A percentile compares a stretch with the other conserved stretches of the same genome.
Evolutionary conservation across 371 early-diverging fungal species (phyloP).

Genomic region (Smittium mucronatum): DNA sequence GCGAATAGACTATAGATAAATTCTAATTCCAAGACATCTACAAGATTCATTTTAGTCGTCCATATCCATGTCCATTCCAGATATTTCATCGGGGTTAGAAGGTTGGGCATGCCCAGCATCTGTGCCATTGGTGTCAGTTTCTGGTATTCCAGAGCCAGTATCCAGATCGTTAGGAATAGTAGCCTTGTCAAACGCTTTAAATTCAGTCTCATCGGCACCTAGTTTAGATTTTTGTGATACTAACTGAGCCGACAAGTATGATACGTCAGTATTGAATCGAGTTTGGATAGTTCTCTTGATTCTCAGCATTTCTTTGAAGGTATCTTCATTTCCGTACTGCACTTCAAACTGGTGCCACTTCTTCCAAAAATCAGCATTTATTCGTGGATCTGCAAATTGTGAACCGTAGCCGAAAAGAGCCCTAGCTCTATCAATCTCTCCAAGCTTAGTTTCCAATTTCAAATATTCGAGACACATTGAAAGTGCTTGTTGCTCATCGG

Average conservation of each 20-base stretch:
- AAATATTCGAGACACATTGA: conserved; percentile 73
- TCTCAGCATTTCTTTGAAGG: conserved; percentile 94
- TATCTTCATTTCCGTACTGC: conserved; percentile 91
- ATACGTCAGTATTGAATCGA: conserved; percentile 55
- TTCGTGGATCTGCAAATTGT: conserved; percentile 80
- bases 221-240: background rate
- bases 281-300: conserved; percentile 84
- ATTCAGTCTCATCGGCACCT: background rate
- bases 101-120: background rate
- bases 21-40: no score
- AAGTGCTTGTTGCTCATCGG: conserved; percentile 60
- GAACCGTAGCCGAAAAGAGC: conserved; percentile 73
- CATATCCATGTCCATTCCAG: conserved; percentile 1
- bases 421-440: conserved; percentile 93
- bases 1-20: no score
- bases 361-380: conserved; percentile 64
- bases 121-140: background rate
- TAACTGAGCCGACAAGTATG: conserved; percentile 5
- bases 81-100: conserved; percentile 1
- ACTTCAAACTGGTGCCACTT: conserved; percentile 95
- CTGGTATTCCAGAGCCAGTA: background rate
- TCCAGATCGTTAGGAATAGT: background rate
- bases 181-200: background rate
- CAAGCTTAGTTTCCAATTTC: conserved; percentile 74
- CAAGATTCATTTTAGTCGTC: background rate